phyloP scores from a whole-genome alignment of 495 filamentous ascomycete species.

The Glutinoglossum americanum region DNA sequence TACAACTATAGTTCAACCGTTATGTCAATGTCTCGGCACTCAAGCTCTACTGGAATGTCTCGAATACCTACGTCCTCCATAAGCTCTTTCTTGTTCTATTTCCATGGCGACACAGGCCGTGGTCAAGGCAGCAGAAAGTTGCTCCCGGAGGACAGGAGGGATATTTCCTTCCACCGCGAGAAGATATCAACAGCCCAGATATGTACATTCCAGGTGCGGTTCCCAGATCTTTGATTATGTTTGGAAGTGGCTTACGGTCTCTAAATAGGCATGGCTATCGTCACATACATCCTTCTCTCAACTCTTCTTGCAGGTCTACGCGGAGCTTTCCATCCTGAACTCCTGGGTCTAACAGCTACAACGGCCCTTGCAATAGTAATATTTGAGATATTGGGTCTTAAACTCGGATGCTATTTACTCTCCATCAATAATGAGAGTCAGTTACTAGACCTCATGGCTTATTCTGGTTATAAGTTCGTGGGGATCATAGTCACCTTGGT shows the following conservation, averaged over 20 bases:
- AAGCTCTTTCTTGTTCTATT: slow-evolving; percentile 82
- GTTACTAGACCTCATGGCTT: slow-evolving; percentile 79
- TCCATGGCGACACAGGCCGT: slow-evolving; percentile 91
- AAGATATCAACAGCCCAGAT: slow-evolving; percentile 93
- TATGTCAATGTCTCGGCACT: slow-evolving; percentile 78
- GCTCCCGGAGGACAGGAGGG: slow-evolving; percentile 36
- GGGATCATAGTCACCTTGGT: slow-evolving; percentile 76
- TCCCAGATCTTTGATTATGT: not conserved
- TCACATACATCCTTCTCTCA: slow-evolving; percentile 89
- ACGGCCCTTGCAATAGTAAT: slow-evolving; percentile 60
- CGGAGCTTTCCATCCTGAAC: slow-evolving; percentile 84
- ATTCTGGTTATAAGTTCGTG: slow-evolving; percentile 97
- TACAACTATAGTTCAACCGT: slow-evolving; percentile 48
- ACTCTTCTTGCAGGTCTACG: slow-evolving; percentile 74
- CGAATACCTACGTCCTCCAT: slow-evolving; percentile 71
- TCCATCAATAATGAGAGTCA: slow-evolving; percentile 76
- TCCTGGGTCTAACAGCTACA: slow-evolving; percentile 72
- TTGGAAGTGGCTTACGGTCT: slow-evolving; percentile 12
- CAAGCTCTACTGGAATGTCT: slow-evolving; percentile 97
- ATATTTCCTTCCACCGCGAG: slow-evolving; percentile 82
- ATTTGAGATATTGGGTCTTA: slow-evolving; percentile 73
- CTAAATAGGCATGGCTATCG: slow-evolving; percentile 50
- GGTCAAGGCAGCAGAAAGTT: slow-evolving; percentile 56
- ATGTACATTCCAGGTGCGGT: slow-evolving; percentile 71
- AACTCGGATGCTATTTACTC: slow-evolving; percentile 81